Evolutionary conservation across 2,329 filamentous ascomycete genomes (phyloP).

Genomic region (Catunica adiposa): DNA sequence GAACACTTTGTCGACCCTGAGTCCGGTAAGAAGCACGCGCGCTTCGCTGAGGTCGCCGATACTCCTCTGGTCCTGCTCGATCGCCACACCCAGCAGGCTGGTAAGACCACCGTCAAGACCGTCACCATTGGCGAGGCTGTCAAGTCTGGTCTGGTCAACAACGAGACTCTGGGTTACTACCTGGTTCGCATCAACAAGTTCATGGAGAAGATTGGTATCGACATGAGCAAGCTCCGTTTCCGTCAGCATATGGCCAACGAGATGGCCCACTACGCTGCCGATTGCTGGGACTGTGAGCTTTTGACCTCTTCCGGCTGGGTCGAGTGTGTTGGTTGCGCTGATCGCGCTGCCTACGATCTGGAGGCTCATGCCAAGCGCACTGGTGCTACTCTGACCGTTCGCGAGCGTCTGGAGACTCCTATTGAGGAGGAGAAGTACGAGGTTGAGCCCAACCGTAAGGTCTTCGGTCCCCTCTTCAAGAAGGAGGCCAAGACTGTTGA

Average conservation of each 20-base stretch:
- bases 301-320: slow-evolving; percentile 90
- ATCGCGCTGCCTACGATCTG: slow-evolving; percentile 87
- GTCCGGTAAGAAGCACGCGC: slow-evolving; percentile 81
- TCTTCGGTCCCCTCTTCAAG: slow-evolving; percentile 89
- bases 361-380: slow-evolving; percentile 88
- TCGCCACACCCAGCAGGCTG: slow-evolving; percentile 68
- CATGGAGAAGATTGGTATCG: slow-evolving; percentile 73
- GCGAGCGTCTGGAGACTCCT: slow-evolving; percentile 65
- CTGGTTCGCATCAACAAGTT: slow-evolving; percentile 85
- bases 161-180: slow-evolving; percentile 97
- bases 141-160: slow-evolving; percentile 67
- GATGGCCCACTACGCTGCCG: slow-evolving; percentile 78
- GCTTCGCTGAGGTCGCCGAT: slow-evolving; percentile 73
- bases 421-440: slow-evolving; percentile 73
- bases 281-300: slow-evolving; percentile 97
- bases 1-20: slow-evolving; percentile 96
- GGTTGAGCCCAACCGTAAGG: slow-evolving; percentile 81
- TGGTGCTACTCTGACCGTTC: slow-evolving; percentile 67
- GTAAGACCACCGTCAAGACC: slow-evolving; percentile 58
- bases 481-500: slow-evolving; percentile 82
- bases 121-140: slow-evolving; percentile 79
- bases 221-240: slow-evolving; percentile 79
- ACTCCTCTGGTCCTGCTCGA: slow-evolving; percentile 72
- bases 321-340: slow-evolving; percentile 93
- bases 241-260: slow-evolving; percentile 80